Percentiles rank a stretch among this genome's conserved stretches.
These are phyloP conservation scores for Yarrowia osloensis DNA, from an alignment of 805 yeast species.

Conservation along the genomic window DNA sequence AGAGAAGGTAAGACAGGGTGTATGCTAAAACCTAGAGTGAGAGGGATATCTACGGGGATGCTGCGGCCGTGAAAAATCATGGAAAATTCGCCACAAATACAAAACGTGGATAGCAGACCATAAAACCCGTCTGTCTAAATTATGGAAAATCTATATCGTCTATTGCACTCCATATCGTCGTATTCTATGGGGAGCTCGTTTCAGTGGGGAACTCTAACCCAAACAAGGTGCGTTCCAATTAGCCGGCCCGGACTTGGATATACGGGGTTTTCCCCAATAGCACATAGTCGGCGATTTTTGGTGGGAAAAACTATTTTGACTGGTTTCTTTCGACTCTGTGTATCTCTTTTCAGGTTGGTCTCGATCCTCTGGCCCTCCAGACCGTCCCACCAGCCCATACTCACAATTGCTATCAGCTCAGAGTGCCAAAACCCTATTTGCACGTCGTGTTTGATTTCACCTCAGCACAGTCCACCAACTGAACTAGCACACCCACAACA, in stretches of 20 bases:
- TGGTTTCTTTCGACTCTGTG: too few species aligned
- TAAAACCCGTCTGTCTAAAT: too few species aligned
- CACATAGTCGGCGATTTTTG: too few species aligned
- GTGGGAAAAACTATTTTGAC: too few species aligned
- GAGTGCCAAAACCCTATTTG: neutral
- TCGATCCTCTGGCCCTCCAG: too few species aligned
- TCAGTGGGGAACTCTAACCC: neutral
- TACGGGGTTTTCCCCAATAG: slow-evolving; percentile 10
- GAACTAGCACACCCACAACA: neutral
- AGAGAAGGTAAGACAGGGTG: slow-evolving; percentile 13
- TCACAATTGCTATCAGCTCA: neutral
- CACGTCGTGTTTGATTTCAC: slow-evolving; percentile 19
- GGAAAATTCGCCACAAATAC: neutral
- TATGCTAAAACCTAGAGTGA: neutral
- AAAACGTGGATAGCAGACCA: too few species aligned
- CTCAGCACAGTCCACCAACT: neutral
- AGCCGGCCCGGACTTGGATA: slow-evolving; percentile 17
- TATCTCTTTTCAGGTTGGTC: too few species aligned
- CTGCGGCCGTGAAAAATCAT: neutral
- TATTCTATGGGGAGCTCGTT: neutral
- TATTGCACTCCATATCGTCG: neutral
- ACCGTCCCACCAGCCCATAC: too few species aligned
- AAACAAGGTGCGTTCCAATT: neutral
- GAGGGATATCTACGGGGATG: neutral
- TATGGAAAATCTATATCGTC: neutral